Conservation (phyloP, 2,329 filamentous ascomycete species). For the Penicillium sp. region DNA sequence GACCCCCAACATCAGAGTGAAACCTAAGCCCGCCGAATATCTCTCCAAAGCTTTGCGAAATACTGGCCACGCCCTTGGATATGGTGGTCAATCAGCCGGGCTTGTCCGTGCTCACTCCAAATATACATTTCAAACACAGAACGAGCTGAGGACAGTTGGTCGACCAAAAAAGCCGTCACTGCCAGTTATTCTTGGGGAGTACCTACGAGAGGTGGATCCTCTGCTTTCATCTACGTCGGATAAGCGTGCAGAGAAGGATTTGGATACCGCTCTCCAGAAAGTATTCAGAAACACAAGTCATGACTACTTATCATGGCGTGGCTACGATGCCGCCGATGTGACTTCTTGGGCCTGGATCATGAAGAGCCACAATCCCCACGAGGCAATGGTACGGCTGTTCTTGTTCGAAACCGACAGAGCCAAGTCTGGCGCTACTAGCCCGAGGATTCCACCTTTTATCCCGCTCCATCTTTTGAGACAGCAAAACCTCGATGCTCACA, state of each 20-base stretch:
- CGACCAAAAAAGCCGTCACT: slow-evolving; percentile 25
- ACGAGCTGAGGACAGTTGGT: slow-evolving; percentile 10
- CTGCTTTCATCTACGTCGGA: slow-evolving; percentile 16
- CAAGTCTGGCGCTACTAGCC: slow-evolving; percentile 1
- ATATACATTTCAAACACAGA: not conserved
- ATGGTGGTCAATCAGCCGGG: not conserved
- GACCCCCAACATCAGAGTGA: not conserved
- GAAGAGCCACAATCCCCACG: slow-evolving; percentile 34
- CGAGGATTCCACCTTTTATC: slow-evolving; percentile 47
- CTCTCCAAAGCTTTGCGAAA: slow-evolving; percentile 31
- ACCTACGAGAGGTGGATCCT: slow-evolving; percentile 37
- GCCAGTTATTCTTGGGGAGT: slow-evolving; percentile 40
- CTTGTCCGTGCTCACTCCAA: not conserved
- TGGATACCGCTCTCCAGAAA: slow-evolving; percentile 29
- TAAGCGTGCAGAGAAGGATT: slow-evolving; percentile 1
- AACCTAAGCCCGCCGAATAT: slow-evolving; percentile 32
- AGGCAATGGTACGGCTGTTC: slow-evolving; percentile 39
- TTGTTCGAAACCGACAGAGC: slow-evolving; percentile 26
- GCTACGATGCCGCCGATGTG: slow-evolving; percentile 42
- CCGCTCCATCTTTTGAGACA: slow-evolving; percentile 49
- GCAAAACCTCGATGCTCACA: slow-evolving; percentile 38
- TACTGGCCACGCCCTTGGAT: slow-evolving; percentile 16
- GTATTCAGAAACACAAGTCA: slow-evolving; percentile 34
- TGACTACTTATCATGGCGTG: slow-evolving; percentile 30
- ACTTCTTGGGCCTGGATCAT: slow-evolving; percentile 50